Conservation (phyloP, 2,329 filamentous ascomycete genomes). For the Colletotrichum sp. region DNA sequence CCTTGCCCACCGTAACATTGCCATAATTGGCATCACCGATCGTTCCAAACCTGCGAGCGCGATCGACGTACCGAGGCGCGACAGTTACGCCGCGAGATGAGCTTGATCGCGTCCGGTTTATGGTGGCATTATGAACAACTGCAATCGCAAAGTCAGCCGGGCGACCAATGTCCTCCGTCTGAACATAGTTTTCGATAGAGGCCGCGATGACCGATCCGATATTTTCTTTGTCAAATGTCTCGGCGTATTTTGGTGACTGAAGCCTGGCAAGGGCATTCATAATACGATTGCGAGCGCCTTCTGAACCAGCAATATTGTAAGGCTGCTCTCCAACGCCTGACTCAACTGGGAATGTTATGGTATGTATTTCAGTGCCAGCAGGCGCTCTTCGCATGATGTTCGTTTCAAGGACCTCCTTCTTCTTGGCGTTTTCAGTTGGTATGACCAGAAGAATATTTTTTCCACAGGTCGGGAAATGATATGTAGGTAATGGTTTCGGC, state of each 20-base stretch:
- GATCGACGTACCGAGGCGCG: background rate
- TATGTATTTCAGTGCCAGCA: background rate
- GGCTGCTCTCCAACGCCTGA: background rate
- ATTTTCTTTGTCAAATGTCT: background rate
- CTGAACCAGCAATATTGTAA: background rate
- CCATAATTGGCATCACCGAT: background rate
- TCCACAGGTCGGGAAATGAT: background rate
- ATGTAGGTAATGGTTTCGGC: rapidly evolving
- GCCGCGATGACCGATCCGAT: background rate
- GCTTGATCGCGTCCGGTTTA: background rate
- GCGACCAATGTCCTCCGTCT: background rate
- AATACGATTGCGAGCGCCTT: background rate
- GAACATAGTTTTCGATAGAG: background rate
- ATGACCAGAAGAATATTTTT: background rate
- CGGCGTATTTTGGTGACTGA: background rate
- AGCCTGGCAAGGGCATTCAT: background rate
- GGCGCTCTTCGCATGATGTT: background rate
- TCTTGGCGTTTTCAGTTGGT: background rate
- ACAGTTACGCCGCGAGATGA: background rate
- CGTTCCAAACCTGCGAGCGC: background rate
- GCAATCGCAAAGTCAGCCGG: background rate
- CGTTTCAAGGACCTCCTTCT: background rate
- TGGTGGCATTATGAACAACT: background rate
- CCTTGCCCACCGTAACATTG: background rate
- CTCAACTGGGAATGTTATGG: background rate